Percentiles rank a stretch among this genome's conserved stretches.
These are phyloP conservation scores for Tuctoria greenei DNA, from an alignment of 176 grass and related monocot species.

Conservation along the genomic window DNA sequence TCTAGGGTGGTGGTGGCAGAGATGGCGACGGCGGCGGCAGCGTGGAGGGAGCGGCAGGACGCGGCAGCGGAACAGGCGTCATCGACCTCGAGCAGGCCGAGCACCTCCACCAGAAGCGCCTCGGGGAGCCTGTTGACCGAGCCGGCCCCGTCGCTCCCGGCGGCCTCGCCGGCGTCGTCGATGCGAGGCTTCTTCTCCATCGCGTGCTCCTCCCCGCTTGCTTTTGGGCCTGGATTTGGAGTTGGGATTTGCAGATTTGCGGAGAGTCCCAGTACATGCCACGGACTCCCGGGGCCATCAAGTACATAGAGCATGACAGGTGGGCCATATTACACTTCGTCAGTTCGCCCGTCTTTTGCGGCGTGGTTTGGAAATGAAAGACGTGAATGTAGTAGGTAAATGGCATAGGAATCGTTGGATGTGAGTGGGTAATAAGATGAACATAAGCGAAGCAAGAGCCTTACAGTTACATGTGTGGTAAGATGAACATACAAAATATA, in stretches of 20 bases:
- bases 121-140: constrained; percentile 63
- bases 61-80: constrained; percentile 74
- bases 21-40: constrained; percentile 29
- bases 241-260: constrained; percentile 7
- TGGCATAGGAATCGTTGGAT: no score
- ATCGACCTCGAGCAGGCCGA: constrained; percentile 65
- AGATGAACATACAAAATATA: background rate
- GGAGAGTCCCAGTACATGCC: background rate
- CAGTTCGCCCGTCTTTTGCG: background rate
- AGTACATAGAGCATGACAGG: background rate
- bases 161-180: constrained; percentile 2
- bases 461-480: background rate
- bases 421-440: no score
- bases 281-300: background rate
- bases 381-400: background rate
- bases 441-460: background rate
- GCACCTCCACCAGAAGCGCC: constrained; percentile 68
- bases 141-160: background rate
- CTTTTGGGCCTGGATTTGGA: constrained; percentile 15
- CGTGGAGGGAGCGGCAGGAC: constrained; percentile 66
- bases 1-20: constrained; percentile 31
- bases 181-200: constrained; percentile 58
- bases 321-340: background rate
- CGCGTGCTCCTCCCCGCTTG: constrained; percentile 6
- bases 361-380: background rate